Percentiles rank a stretch among this genome's conserved stretches.
Conservation (phyloP, 2,329 filamentous ascomycete genomes). For the Coniella vitis region DNA sequence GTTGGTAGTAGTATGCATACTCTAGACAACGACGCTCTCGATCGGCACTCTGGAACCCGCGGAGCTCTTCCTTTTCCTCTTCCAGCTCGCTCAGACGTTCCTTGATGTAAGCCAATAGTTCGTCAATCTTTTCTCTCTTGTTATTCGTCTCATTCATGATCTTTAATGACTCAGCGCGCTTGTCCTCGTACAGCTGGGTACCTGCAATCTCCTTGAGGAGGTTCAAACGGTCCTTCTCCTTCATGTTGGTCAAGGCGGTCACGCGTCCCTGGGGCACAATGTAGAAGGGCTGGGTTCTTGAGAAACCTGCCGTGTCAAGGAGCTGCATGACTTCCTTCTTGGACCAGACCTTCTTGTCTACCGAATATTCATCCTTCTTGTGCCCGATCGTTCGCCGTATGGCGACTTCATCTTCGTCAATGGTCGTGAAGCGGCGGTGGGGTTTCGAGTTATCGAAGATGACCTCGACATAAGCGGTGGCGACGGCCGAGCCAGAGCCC, state of each 20-base stretch:
- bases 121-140: conserved; percentile 91
- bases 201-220: conserved; percentile 96
- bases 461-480: conserved; percentile 99
- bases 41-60: conserved; percentile 91
- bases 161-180: conserved; percentile 84
- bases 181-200: conserved; percentile 92
- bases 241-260: conserved; percentile 96
- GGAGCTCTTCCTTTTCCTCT: conserved; percentile 93
- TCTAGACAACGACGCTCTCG: conserved; percentile 85
- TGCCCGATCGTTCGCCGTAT: conserved; percentile 89
- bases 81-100: conserved; percentile 84
- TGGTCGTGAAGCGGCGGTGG: conserved; percentile 86
- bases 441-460: conserved; percentile 87
- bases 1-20: conserved; percentile 87
- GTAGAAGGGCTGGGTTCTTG: conserved; percentile 95
- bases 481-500: conserved; percentile 93
- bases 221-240: conserved; percentile 83
- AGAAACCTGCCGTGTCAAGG: conserved; percentile 92
- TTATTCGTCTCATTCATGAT: conserved; percentile 97
- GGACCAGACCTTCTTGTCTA: conserved; percentile 93
- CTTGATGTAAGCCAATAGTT: conserved; percentile 84
- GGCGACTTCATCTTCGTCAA: conserved; percentile 74
- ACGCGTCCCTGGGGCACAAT: conserved; percentile 97
- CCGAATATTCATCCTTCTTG: conserved; percentile 97
- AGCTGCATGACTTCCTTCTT: conserved; percentile 93